Base-by-base conservation (phyloP, 2,329 filamentous ascomycete species). In the Blastomyces parvus region DNA sequence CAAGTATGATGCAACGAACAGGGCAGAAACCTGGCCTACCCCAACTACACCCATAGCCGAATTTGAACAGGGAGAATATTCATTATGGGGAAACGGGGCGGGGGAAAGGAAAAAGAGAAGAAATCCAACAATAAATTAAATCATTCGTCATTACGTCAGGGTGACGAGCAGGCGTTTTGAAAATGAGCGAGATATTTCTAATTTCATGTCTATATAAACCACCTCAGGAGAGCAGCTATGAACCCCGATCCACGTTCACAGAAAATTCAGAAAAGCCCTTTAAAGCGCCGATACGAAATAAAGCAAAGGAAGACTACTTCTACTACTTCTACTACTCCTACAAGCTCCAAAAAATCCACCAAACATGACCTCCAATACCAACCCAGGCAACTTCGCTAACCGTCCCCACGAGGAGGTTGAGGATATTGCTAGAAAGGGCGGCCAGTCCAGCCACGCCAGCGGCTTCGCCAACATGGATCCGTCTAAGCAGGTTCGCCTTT, bases 351-450 rank as follows among this genome's bases (percentile, higher is more conserved):
- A n/a, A 46, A 52, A 52, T 22, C 48, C 5, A 52, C 2, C 13
- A 4, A 52, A 17, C 27, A 52, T 52, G 48, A 36, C 53, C 9
- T 57, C 53, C 48, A 52, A 68, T 4, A 6, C 42, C 60, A 77
- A 78, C 67, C 75, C 75, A 46, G 74, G 72, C 64, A 77, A 77
- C 66, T 77, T 76, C 66, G 70, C 72, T 69, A 77, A 77, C 71
- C 73, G 74, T 8, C 71, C 79, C 65, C 75, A 76, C 61, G 78
- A 80, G 13, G 79, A 82, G 67, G 78, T 81, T 19, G 69, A 72
- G 2, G 71, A 76, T 3, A 79, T 80, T 62, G 76, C 73, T 56
- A 67, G 66, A 59, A 73, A 75, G 66, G 73, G 73, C 55, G 72
- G 71, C 17, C 72, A 74, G 56, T 67, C 70, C 40, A 73, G 70